Evolutionary conservation across 106 monocot genomes (phyloP), one percentile per base, ranked within the genome.

Genomic region (Dendrobium huoshanense): DNA sequence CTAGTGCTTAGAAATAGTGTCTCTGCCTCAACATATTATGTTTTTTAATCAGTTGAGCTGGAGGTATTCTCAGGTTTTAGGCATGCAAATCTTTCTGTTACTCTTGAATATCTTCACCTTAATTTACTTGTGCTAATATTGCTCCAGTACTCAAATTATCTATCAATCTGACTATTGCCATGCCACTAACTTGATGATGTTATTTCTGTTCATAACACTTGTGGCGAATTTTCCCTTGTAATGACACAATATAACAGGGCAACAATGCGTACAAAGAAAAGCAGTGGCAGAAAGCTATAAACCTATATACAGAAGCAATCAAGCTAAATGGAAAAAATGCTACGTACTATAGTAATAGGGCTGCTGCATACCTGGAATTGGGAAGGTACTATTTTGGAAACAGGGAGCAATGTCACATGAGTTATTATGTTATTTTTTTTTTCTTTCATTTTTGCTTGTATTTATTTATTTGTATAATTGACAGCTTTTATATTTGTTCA

Each of bases 331-430:
- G 83, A 56, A 88, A 88, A 67, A 93, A 86, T 83, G 91, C 99
- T 51, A 95, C 95, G 51, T 99, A 95, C 72, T 95, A 91, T 77
- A 93, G 91, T 67, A 99, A 99, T 78, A 82, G 99, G 65, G 93
- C 99, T 77, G 99, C 99, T 85, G 99, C 95, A 18, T 99, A 90
- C 88, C 87, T 99, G 81, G 99, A 95, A 87, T 55, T 90, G 68
- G 79, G 83, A 76, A 93, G 99, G 99, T 99, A 87, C 24, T 77
- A n/a, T 80, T 18, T 76, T 81, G 70, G n/a, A 61, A 61, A 10
- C n/a, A 22, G 5, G n/a, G 61, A 61, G 61, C 61, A 4, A 61
- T 61, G 4, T 22, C 20, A n/a, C n/a, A n/a, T 19, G 4, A 61
- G 61, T 10, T n/a, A 61, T 6, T 51, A 13, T 51, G 51, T 51